Evolutionary conservation across 2,329 filamentous ascomycete genomes (phyloP).

Genomic region (Pseudocercospora musae): DNA sequence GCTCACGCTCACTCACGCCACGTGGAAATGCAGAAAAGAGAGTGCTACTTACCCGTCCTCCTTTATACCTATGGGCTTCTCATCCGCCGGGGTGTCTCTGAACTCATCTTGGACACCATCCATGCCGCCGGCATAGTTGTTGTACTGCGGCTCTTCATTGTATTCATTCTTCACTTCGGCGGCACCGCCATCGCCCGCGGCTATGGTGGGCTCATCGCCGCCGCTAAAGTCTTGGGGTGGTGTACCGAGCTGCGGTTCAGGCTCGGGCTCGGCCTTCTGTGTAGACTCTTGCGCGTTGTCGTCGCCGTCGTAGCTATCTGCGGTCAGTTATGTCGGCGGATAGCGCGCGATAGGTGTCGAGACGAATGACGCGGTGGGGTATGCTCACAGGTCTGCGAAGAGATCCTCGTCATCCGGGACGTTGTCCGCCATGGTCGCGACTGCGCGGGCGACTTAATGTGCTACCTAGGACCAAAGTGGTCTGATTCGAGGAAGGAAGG

Average conservation of each 20-base stretch:
- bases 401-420: conserved; percentile 83
- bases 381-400: conserved; percentile 83
- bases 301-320: conserved; percentile 49
- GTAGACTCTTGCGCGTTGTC: conserved; percentile 42
- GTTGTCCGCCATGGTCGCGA: conserved; percentile 69
- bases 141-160: conserved; percentile 15
- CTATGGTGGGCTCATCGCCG: conserved; percentile 15
- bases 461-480: background rate
- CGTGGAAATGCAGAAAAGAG: conserved; percentile 1
- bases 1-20: conserved; percentile 16
- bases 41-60: conserved; percentile 77
- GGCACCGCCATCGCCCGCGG: conserved; percentile 14
- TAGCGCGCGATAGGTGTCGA: background rate
- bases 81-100: conserved; percentile 35
- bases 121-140: conserved; percentile 18
- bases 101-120: conserved; percentile 30
- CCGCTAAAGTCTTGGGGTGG: conserved; percentile 2
- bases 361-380: background rate
- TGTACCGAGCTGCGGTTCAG: background rate
- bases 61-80: conserved; percentile 67
- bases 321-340: conserved; percentile 8
- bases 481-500: background rate
- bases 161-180: conserved; percentile 21
- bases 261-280: conserved; percentile 21
- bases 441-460: background rate